Evolutionary conservation across 495 filamentous ascomycete species (phyloP), one percentile per base, ranked within the genome.

Genomic region (Aspergillus homomorphus): DNA sequence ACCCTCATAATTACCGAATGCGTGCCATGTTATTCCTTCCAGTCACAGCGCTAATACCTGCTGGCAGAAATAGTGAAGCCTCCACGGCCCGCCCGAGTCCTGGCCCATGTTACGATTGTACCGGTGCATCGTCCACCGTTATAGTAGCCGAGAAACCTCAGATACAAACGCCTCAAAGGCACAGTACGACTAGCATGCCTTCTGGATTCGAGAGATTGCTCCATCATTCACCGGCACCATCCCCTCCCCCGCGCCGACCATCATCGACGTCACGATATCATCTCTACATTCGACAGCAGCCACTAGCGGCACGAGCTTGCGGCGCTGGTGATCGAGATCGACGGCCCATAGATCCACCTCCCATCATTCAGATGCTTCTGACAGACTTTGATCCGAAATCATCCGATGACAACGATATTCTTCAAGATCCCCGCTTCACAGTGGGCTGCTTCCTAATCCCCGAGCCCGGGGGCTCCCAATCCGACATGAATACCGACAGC

Each of bases 301-400:
- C 94, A 28, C 77, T 86, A 4, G 92, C 91, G 6, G 94, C 93
- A 43, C 84, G 94, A 66, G 91, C 91, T 48, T 98, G 94, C 72
- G 93, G 94, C 8, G 96, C 95, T 61, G 92, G 92, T 53, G 94
- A 97, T 70, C 77, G 93, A 64, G 94, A 98, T 70, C 87, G 94
- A 24, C 84, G 94, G 54, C 90, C 96, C 24, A 91, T 98, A 49
- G 94, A 98, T 63, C 94, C 94, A 15, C 94, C 94, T 12, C 94
- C 94, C 21, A 96, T 98, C 64, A 84, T 98, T 15, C 89, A 98
- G 65, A 84, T 98, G 30, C 82, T 83, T 21, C 80, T 96, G 49
- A 84, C 82, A 45, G 85, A 93, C 60, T 82, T 78, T 72, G 64
- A 84, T 69, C 66, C 80, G 64, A 63, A 77, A 56, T 66, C 75